Conservation (phyloP, 768 basidiomycete genomes). For the Lentinus tigrinus region DNA sequence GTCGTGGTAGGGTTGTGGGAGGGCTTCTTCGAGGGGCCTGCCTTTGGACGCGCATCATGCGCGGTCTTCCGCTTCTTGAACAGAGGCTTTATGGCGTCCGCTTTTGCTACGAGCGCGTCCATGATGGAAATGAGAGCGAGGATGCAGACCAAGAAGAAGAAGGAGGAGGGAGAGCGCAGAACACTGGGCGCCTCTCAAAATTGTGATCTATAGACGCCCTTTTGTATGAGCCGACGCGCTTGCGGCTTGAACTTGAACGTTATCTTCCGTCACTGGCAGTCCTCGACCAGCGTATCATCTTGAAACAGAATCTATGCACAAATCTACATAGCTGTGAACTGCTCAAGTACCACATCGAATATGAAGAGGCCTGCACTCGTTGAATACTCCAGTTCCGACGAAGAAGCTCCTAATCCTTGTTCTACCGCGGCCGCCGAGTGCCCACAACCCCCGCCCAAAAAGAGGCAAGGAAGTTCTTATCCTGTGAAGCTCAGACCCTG, state of each 20-base stretch:
- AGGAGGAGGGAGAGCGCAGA: not conserved
- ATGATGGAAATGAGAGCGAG: slow-evolving; percentile 34
- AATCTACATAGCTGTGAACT: too few species aligned
- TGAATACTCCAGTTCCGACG: slow-evolving; percentile 23
- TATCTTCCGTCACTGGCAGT: too few species aligned
- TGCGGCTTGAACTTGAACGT: too few species aligned
- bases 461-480: slow-evolving; percentile 7
- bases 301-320: too few species aligned
- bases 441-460: not conserved
- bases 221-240: not conserved
- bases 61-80: slow-evolving; percentile 32
- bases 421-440: not conserved
- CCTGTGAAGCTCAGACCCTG: not conserved
- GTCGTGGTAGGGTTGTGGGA: slow-evolving; percentile 18
- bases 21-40: slow-evolving; percentile 12
- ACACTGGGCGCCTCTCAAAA: not conserved
- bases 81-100: slow-evolving; percentile 53
- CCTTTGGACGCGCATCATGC: slow-evolving; percentile 17
- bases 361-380: slow-evolving; percentile 23
- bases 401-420: slow-evolving; percentile 5
- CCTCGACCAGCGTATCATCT: too few species aligned
- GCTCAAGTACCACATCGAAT: too few species aligned
- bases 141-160: not conserved
- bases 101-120: slow-evolving; percentile 75
- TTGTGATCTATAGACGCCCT: not conserved